Evolutionary conservation across 169 alveolate genomes (phyloP).

Genomic region (Plasmodium inui): DNA sequence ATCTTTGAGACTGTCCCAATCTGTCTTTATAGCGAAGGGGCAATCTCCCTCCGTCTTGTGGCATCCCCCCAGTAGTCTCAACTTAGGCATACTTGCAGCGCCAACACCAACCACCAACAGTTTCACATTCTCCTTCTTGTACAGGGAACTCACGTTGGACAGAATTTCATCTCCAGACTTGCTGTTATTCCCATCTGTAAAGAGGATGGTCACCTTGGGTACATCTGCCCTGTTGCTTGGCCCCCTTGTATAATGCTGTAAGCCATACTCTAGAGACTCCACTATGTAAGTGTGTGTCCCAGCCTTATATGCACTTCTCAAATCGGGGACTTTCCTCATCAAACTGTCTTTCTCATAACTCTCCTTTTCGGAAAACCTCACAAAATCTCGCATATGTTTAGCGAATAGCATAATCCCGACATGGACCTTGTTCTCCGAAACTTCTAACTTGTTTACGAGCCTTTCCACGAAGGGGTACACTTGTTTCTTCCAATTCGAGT

Average conservation of each 20-base stretch:
- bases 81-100: slow-evolving; percentile 14
- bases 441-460: slow-evolving; percentile 15
- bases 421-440: slow-evolving; percentile 27
- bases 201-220: slow-evolving; percentile 53
- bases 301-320: slow-evolving; percentile 21
- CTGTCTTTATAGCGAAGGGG: slow-evolving; percentile 42
- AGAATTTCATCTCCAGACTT: slow-evolving; percentile 26
- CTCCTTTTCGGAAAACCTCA: slow-evolving; percentile 46
- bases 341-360: slow-evolving; percentile 32
- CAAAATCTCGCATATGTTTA: slow-evolving; percentile 42
- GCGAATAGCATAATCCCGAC: slow-evolving; percentile 61
- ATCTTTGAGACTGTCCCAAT: slow-evolving; percentile 44
- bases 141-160: slow-evolving; percentile 22
- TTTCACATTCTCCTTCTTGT: slow-evolving; percentile 58
- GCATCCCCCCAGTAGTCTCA: slow-evolving; percentile 57
- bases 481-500: slow-evolving; percentile 36
- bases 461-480: slow-evolving; percentile 23
- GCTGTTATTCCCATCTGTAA: slow-evolving; percentile 65
- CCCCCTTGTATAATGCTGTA: slow-evolving; percentile 17
- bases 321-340: background rate
- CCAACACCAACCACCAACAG: slow-evolving; percentile 61
- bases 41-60: slow-evolving; percentile 65
- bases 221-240: slow-evolving; percentile 23
- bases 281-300: slow-evolving; percentile 63
- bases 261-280: slow-evolving; percentile 28